Evolutionary conservation across 352 stramenopile genomes (phyloP), one percentile per base, ranked within the genome.

Genomic region (Thalassiosira mediterranea): DNA sequence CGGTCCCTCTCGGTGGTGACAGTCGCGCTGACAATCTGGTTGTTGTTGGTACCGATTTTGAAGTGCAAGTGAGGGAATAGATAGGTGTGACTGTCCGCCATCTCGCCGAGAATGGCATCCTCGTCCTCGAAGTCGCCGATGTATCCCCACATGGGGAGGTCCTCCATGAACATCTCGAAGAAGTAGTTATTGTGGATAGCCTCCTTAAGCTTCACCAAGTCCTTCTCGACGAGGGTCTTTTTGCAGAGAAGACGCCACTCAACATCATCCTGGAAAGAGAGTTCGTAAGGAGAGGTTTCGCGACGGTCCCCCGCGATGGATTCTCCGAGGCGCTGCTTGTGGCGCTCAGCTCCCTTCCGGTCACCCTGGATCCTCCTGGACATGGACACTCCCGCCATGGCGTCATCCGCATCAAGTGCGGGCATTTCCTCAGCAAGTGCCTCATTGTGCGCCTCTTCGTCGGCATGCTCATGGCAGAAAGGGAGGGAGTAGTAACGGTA

Each of bases 401-500:
- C 40, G 10, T 28, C 67, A 26, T 66, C 58, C 17, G n/a, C 17
- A 15, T n/a, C 32, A 19, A 11, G 29, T 10, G 48, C 19, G 32
- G 42, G 7, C 4, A 47, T 31, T 63, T 87, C 64, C 53, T 90
- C 73, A 57, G 73, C 60, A 13, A 62, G 71, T 17, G 76, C 84
- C 48, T 75, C 70, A 37, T 81, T 38, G 66, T 93, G 83, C 64
- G 88, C 76, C 21, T 89, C 78, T 46, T 88, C 71, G 13, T 95
- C 93, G 71, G 81, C 79, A 40, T 98, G 94, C 73, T 89, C 93
- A 65, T 96, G 87, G 79, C 96, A 98, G 89, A 97, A 99, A 25
- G 96, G 96, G 42, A 99, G 87, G 49, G 95, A 97, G 87, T 98
- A 99, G 87, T 99, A 99, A 79, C 97, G 93, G 83, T 99, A 99